Evolutionary conservation across 768 basidiomycete species (phyloP), one percentile per base, ranked within the genome.

Genomic region (Tylopilus cervinicoccineus): DNA sequence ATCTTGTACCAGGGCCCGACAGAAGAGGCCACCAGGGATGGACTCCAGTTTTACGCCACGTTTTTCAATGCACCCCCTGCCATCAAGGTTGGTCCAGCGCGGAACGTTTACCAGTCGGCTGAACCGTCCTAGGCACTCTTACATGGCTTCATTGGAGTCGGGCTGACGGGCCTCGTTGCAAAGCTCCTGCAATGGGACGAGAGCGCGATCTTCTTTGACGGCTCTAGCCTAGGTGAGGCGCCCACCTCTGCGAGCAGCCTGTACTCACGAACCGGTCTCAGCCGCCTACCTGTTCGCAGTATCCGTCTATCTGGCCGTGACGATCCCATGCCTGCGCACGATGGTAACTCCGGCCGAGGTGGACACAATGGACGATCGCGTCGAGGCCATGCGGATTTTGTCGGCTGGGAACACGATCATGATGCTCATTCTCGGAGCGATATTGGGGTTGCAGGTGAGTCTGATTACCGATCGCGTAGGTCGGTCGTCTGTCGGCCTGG

Each of bases 131-230:
- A 94, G 91, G 92, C 90, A 0, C 72, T 95, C 46, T 74, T 96
- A 50, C 93, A 97, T 68, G 86, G 82, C 27, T 83, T 94, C 68
- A 78, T 91, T 38, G 86, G 80, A 16, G 75, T 93, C 16, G 89
- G 90, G 11, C 64, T 96, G 29, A 57, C 85, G 22, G 86, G 85
- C 10, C 74, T 93, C 43, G 57, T 93, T 10, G 76, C 79, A 39
- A 97, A 96, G 67, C 73, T 96, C 49, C 76, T 88, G 66, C 79
- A 75, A 52, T 96, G 93, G 91, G 83, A 85, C 61, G 93, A 96
- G 60, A 91, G 88, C 56, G 94, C 94, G 8, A 78, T 94, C 71
- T 93, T 90, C 73, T 97, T 97, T 66, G 94, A 97, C 66, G 94
- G 94, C 19, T 84, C 86, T 20, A 84, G 82, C 56, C 68, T 95